Conservation (phyloP, 495 filamentous ascomycete genomes). For the Daldinia decipiens region DNA sequence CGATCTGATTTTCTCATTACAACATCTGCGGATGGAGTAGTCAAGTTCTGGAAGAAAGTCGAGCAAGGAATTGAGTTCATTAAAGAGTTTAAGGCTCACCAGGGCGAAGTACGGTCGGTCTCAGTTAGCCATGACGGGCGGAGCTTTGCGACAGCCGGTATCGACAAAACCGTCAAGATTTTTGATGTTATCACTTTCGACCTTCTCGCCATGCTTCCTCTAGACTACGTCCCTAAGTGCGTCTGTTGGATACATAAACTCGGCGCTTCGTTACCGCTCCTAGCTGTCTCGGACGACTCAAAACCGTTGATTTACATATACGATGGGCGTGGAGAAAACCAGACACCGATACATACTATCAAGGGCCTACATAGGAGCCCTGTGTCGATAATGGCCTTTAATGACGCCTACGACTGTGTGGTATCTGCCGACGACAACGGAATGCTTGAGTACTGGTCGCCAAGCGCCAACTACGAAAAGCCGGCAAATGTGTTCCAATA, state of each 20-base stretch:
- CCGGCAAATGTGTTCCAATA: constrained; percentile 89
- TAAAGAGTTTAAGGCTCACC: constrained; percentile 94
- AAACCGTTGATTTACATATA: constrained; percentile 80
- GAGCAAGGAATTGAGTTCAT: constrained; percentile 93
- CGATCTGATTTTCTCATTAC: constrained; percentile 97
- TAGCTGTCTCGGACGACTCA: constrained; percentile 87
- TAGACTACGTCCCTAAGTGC: constrained; percentile 78
- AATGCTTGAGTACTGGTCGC: constrained; percentile 97
- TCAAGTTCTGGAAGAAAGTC: constrained; percentile 99
- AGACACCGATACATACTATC: constrained; percentile 76
- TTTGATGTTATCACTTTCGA: constrained; percentile 98
- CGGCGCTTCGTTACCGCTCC: constrained; percentile 84
- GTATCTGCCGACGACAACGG: constrained; percentile 88
- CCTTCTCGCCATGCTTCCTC: constrained; percentile 79
- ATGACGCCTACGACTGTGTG: constrained; percentile 87
- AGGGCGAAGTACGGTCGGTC: constrained; percentile 82
- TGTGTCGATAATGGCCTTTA: constrained; percentile 87
- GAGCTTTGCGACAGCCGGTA: constrained; percentile 90
- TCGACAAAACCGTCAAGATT: constrained; percentile 89
- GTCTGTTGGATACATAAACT: constrained; percentile 94
- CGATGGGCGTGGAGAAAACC: constrained; percentile 86
- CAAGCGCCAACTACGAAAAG: constrained; percentile 83
- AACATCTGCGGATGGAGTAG: constrained; percentile 88
- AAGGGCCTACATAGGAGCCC: constrained; percentile 78
- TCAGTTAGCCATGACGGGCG: constrained; percentile 88